Conservation (phyloP, 2,329 filamentous ascomycete genomes). For the Apiospora hydei region DNA sequence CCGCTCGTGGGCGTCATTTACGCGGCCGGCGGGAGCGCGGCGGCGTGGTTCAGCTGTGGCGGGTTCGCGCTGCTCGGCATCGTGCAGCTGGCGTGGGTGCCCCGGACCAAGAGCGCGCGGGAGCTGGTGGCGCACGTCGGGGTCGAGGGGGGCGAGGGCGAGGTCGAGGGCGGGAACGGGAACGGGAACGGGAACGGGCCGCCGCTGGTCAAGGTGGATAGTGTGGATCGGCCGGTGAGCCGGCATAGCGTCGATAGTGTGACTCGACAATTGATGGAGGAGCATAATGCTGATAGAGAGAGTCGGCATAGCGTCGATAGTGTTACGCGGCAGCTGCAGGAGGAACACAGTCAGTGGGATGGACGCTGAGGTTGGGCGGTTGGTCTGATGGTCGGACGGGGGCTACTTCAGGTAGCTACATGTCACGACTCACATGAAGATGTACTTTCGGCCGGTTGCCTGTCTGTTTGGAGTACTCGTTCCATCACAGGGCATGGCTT, state of each 20-base stretch:
- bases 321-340: too few species aligned
- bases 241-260: not conserved
- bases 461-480: too few species aligned
- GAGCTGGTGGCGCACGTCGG: conserved; percentile 28
- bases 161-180: conserved; percentile 21
- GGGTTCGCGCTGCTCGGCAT: conserved; percentile 39
- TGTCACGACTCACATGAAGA: too few species aligned
- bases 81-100: conserved; percentile 43
- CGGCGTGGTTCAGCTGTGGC: conserved; percentile 50
- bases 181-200: not conserved
- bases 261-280: not conserved
- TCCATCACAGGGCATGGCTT: too few species aligned
- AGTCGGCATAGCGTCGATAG: not conserved
- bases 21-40: conserved; percentile 59
- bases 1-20: conserved; percentile 74
- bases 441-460: too few species aligned
- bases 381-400: too few species aligned
- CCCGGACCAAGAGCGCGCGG: conserved; percentile 36
- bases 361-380: too few species aligned
- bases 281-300: not conserved
- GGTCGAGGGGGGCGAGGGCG: not conserved
- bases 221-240: not conserved
- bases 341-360: too few species aligned
- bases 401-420: too few species aligned
- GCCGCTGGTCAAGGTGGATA: not conserved